Conservation (phyloP, 345 rosid species). For the Excoecaria cochinchinensis region DNA sequence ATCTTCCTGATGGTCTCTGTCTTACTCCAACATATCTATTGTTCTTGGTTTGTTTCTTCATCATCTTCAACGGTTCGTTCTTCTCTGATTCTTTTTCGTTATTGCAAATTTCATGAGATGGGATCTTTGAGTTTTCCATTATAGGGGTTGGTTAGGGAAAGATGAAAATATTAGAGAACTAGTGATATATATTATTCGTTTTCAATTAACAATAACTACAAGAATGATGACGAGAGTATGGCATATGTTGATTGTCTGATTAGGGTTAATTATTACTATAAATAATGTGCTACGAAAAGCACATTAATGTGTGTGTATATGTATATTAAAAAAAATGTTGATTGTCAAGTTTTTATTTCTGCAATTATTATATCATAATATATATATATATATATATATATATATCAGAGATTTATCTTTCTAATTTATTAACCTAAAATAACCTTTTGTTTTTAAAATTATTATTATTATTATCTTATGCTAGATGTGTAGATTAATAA, state of each 20-base stretch:
- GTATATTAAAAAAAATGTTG: no score
- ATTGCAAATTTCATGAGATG: background rate
- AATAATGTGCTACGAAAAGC: background rate
- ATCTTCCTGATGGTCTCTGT: slow-evolving; percentile 59
- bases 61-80: slow-evolving; percentile 10
- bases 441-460: no score
- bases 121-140: slow-evolving; percentile 16
- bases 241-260: background rate
- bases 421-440: no score
- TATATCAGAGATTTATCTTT: no score
- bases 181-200: background rate
- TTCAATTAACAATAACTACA: background rate
- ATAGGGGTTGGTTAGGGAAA: no score
- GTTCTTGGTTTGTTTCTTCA: background rate
- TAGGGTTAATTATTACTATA: background rate
- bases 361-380: no score
- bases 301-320: no score
- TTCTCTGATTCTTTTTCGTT: slow-evolving; percentile 19
- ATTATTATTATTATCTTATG: no score
- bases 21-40: slow-evolving; percentile 46
- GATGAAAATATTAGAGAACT: background rate
- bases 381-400: no score
- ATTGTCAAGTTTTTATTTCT: no score
- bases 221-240: slow-evolving; percentile 12
- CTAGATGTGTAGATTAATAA: no score